Evolutionary conservation across 2,329 filamentous ascomycete species (phyloP).

Genomic region (Daldinia sp.): DNA sequence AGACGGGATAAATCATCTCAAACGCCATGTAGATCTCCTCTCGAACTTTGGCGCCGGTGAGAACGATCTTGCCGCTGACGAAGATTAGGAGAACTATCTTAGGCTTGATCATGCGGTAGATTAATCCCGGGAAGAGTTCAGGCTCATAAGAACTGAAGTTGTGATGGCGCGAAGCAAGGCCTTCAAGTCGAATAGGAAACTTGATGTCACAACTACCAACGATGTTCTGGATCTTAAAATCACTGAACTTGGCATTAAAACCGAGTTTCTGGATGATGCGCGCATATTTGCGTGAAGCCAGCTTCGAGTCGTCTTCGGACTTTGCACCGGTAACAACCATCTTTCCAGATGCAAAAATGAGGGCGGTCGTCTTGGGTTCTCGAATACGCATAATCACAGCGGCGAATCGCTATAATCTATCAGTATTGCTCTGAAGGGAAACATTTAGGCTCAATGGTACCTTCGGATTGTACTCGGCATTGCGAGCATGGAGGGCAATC

Average conservation of each 20-base stretch:
- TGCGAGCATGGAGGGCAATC: constrained; percentile 96
- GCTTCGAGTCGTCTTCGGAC: constrained; percentile 96
- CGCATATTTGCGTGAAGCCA: constrained; percentile 96
- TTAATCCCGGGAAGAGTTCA: constrained; percentile 97
- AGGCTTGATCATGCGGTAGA: constrained; percentile 99
- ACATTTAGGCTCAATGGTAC: constrained; percentile 62
- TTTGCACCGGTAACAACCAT: constrained; percentile 99
- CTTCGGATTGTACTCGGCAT: constrained; percentile 99
- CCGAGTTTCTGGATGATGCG: constrained; percentile 99
- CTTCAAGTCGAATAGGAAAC: constrained; percentile 97
- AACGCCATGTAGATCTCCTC: constrained; percentile 98
- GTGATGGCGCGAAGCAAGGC: constrained; percentile 95
- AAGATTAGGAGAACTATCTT: constrained; percentile 99
- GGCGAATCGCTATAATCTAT: constrained; percentile 81
- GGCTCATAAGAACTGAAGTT: constrained; percentile 99
- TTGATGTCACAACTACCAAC: constrained; percentile 99
- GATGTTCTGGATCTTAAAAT: constrained; percentile 99
- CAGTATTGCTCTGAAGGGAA: constrained; percentile 38
- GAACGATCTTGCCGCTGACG: constrained; percentile 96
- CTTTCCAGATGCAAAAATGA: constrained; percentile 98
- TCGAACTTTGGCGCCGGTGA: constrained; percentile 96
- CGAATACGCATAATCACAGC: constrained; percentile 99
- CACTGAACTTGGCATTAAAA: constrained; percentile 99
- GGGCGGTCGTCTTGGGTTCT: constrained; percentile 95
- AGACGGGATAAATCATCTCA: constrained; percentile 95